Percentiles rank a stretch among this genome's conserved stretches.
Evolutionary conservation across 164 flowering plant species (phyloP).

Genomic region (Chimonanthus praecox): DNA sequence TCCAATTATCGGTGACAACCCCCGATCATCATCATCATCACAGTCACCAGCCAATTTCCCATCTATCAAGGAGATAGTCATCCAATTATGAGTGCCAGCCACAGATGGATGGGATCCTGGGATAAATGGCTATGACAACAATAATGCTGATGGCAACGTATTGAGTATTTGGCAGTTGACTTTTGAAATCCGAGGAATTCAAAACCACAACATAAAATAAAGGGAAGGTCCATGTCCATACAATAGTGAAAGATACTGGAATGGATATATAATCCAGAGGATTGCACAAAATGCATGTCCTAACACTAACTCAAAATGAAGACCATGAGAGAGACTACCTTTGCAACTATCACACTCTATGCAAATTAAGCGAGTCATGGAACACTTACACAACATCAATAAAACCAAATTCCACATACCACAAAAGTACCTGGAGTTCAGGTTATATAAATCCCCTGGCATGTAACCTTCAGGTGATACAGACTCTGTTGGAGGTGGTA

Average conservation of each 20-base stretch:
- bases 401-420: background rate
- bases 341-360: background rate
- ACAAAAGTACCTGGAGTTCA: slow-evolving; percentile 76
- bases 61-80: no score
- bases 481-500: slow-evolving; percentile 97
- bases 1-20: no score
- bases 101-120: no score
- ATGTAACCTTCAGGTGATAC: slow-evolving; percentile 99
- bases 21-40: no score
- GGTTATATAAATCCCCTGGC: slow-evolving; percentile 89
- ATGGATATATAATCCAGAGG: background rate
- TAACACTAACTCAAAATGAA: background rate
- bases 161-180: no score
- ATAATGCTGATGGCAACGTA: no score
- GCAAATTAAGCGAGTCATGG: background rate
- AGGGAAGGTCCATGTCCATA: no score
- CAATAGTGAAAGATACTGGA: background rate
- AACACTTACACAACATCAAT: background rate
- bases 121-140: no score
- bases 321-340: background rate
- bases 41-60: no score
- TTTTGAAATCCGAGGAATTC: no score
- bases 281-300: background rate
- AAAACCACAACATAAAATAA: no score
- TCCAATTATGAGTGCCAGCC: no score